Evolutionary conservation across 352 stramenopile species (phyloP).

Genomic region (Pythium guiyangense): DNA sequence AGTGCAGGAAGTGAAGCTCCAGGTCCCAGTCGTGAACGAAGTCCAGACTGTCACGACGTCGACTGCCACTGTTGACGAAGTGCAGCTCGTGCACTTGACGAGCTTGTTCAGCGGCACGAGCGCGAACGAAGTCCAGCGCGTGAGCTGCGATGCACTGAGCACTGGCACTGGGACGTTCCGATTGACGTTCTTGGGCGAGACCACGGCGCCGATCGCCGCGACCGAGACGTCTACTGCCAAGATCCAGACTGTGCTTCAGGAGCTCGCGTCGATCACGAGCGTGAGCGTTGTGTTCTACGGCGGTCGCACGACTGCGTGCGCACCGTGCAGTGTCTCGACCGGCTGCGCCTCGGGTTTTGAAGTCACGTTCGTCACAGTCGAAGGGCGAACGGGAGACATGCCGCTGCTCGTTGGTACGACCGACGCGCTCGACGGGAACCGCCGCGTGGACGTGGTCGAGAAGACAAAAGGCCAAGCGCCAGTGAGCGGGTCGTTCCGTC

Average conservation of each 20-base stretch:
- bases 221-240: constrained; percentile 62
- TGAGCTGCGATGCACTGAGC: constrained; percentile 89
- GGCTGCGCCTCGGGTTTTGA: constrained; percentile 73
- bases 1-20: constrained; percentile 62
- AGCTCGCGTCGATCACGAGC: constrained; percentile 82
- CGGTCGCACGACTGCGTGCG: constrained; percentile 58
- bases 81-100: constrained; percentile 89
- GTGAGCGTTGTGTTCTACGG: constrained; percentile 79
- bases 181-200: constrained; percentile 82
- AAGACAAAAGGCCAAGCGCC: constrained; percentile 77
- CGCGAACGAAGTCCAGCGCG: constrained; percentile 81
- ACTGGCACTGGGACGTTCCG: constrained; percentile 75
- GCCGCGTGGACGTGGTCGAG: constrained; percentile 82
- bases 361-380: constrained; percentile 87
- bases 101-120: constrained; percentile 57
- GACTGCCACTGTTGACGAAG: constrained; percentile 62
- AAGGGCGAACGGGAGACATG: constrained; percentile 81
- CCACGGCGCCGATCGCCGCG: constrained; percentile 80
- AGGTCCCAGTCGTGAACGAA: constrained; percentile 63
- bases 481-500: constrained; percentile 87
- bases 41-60: constrained; percentile 72
- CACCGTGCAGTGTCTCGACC: constrained; percentile 39
- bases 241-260: constrained; percentile 88
- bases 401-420: constrained; percentile 82
- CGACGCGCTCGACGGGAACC: constrained; percentile 85